A percentile compares a stretch with the other conserved stretches of the same genome.
These are phyloP conservation scores for Prunus yedoensis DNA, from an alignment of 331 rosid genomes.

Conservation along the genomic window DNA sequence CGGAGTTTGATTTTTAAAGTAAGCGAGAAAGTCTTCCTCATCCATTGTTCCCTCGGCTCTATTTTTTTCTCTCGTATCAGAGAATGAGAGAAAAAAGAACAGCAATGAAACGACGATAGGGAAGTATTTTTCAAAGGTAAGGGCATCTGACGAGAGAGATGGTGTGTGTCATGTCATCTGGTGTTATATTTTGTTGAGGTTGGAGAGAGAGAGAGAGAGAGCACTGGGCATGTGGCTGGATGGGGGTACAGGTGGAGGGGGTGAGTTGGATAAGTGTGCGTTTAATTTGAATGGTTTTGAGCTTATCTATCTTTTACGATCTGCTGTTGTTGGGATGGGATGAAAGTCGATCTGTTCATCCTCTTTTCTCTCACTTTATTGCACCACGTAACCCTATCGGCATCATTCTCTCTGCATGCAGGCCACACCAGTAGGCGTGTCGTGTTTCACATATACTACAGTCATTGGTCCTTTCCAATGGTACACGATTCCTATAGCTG, in stretches of 20 bases:
- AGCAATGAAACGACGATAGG: too few relatives aligned
- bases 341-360: slow-evolving; percentile 8
- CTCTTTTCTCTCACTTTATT: neutral
- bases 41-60: too few relatives aligned
- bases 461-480: neutral
- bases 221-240: neutral
- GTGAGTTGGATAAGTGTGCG: neutral
- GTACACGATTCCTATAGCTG: neutral
- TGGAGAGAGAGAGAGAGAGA: neutral
- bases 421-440: neutral
- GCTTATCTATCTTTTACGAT: neutral
- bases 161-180: too few relatives aligned
- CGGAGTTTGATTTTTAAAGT: too few relatives aligned
- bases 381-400: slow-evolving; percentile 7
- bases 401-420: slow-evolving; percentile 7
- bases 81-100: too few relatives aligned
- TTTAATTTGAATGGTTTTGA: neutral
- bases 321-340: neutral
- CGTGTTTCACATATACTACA: neutral
- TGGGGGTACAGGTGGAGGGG: neutral
- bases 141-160: too few relatives aligned
- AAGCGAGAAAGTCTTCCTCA: too few relatives aligned
- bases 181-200: neutral
- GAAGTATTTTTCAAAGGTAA: too few relatives aligned
- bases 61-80: too few relatives aligned